Percentiles rank a stretch among this genome's conserved stretches.
Conservation (phyloP, 1,284 basidiomycete genomes). For the Cryptococcus sp. region DNA sequence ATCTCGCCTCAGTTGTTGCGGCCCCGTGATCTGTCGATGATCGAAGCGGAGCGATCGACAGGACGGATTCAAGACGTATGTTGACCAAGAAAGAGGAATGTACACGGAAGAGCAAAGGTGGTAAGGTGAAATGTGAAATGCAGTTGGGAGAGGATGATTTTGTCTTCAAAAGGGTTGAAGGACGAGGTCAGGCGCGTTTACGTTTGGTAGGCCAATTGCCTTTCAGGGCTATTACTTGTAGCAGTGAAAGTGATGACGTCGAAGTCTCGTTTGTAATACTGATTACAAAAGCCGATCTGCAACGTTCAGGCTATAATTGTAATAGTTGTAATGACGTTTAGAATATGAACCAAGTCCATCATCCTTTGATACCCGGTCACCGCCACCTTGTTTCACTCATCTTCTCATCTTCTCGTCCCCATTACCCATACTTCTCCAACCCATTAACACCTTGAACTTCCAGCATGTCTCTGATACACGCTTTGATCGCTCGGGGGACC, state of each 20-base stretch:
- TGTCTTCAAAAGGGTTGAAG: not conserved
- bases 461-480: conserved; percentile 65
- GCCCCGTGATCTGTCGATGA: too few relatives aligned
- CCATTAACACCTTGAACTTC: not conserved
- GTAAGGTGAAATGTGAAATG: conserved; percentile 1
- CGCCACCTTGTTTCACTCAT: too few relatives aligned
- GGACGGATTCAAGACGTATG: not conserved
- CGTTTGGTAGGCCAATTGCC: not conserved
- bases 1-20: not conserved
- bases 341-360: too few relatives aligned
- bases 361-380: too few relatives aligned
- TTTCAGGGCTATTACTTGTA: conserved; percentile 5
- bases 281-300: not conserved
- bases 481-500: conserved; percentile 77
- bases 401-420: conserved; percentile 1
- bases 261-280: not conserved
- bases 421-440: not conserved
- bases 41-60: not conserved
- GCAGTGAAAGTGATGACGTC: not conserved
- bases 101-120: too few relatives aligned
- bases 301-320: too few relatives aligned
- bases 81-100: not conserved
- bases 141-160: too few relatives aligned
- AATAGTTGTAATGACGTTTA: too few relatives aligned
- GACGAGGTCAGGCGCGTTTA: conserved; percentile 10